Evolutionary conservation across 257 asterid species (phyloP).

Genomic region (Solanum virginianum): DNA sequence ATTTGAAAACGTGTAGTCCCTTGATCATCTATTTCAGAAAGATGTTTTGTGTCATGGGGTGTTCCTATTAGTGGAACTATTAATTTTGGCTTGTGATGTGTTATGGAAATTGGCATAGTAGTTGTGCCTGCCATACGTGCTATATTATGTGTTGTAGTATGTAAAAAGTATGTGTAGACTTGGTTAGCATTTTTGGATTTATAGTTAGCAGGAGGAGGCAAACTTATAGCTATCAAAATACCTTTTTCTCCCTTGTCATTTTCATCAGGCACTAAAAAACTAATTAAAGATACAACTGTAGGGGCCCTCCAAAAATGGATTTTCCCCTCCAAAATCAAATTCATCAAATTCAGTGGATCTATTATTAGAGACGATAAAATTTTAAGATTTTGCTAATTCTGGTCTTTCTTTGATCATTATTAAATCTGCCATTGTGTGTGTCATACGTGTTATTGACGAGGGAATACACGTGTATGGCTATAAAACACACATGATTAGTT

Average conservation of each 20-base stretch:
- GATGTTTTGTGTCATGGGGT: too few species aligned
- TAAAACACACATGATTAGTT: too few species aligned
- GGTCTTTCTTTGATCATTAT: constrained; percentile 5
- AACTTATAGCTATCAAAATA: background rate
- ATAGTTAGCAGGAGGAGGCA: background rate
- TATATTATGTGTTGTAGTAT: background rate
- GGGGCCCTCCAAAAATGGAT: background rate
- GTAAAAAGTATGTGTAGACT: too few species aligned
- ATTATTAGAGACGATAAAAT: background rate
- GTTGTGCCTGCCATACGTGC: background rate
- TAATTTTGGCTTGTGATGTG: background rate
- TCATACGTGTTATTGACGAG: too few species aligned
- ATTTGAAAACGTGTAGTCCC: too few species aligned
- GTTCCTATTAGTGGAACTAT: background rate
- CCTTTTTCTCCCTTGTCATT: background rate
- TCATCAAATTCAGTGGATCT: background rate
- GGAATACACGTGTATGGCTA: too few species aligned
- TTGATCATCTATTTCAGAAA: too few species aligned
- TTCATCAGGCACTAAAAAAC: background rate
- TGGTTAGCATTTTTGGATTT: too few species aligned
- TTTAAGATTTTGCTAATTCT: background rate
- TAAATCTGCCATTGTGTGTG: constrained; percentile 3
- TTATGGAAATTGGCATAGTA: background rate
- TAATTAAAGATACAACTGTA: background rate
- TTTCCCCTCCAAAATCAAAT: constrained; percentile 5